Conservation (phyloP, 2,329 filamentous ascomycete genomes). For the Xylaria sp. region DNA sequence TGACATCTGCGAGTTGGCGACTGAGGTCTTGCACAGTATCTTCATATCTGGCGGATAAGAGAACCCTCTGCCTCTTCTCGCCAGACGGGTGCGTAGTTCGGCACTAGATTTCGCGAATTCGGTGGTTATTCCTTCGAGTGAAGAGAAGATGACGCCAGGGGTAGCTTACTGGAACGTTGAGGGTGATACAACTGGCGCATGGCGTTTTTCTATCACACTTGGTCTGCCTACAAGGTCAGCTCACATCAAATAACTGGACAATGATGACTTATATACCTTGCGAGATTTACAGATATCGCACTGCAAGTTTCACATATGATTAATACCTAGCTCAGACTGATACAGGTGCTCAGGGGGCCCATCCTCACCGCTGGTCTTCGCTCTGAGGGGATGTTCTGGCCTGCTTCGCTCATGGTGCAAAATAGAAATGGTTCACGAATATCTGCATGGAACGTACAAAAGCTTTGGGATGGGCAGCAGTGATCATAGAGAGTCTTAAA, state of each 20-base stretch:
- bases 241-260: neutral
- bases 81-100: constrained; percentile 32
- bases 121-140: too few species aligned
- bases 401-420: constrained; percentile 31
- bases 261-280: constrained; percentile 31
- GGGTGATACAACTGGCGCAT: constrained; percentile 41
- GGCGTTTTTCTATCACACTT: constrained; percentile 40
- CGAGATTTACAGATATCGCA: constrained; percentile 39
- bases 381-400: constrained; percentile 29
- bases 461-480: too few species aligned
- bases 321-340: neutral
- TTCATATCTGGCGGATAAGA: constrained; percentile 41
- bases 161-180: constrained; percentile 27
- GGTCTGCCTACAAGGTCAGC: constrained; percentile 29
- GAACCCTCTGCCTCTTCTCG: constrained; percentile 42
- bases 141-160: too few species aligned
- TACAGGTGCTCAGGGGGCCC: constrained; percentile 8
- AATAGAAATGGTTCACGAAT: too few species aligned
- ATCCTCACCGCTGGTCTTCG: constrained; percentile 36
- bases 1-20: constrained; percentile 37
- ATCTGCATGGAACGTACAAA: too few species aligned
- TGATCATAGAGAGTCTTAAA: too few species aligned
- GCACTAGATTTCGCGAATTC: constrained; percentile 18
- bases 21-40: constrained; percentile 41
- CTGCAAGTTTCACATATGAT: constrained; percentile 16